phyloP scores from a whole-genome alignment of 192 early-diverging fungal species.

The Chytriomyces sp. region DNA sequence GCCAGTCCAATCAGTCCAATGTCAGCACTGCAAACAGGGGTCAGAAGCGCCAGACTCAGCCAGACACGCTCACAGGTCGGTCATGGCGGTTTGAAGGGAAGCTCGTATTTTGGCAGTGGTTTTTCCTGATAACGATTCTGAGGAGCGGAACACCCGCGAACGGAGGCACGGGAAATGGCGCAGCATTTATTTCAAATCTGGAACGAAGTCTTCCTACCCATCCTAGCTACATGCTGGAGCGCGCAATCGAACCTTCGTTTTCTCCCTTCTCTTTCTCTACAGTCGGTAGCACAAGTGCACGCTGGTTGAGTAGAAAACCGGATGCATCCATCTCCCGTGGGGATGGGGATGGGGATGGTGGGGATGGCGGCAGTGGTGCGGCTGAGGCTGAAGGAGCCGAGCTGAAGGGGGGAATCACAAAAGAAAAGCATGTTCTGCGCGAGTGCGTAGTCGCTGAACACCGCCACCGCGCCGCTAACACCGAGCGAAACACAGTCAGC shows the following conservation, averaged over 20 bases:
- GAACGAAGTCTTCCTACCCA: no score
- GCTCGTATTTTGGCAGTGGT: background rate
- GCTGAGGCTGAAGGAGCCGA: background rate
- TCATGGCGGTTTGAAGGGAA: background rate
- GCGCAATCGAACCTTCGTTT: no score
- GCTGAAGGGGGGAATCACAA: background rate
- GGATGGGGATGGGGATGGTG: background rate
- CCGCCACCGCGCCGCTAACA: background rate
- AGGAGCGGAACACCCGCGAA: no score
- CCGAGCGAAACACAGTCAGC: conserved; percentile 66
- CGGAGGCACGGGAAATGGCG: no score
- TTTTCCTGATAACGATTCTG: no score
- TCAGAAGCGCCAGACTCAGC: background rate
- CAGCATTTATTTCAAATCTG: no score
- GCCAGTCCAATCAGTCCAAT: conserved; percentile 99
- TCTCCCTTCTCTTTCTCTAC: no score
- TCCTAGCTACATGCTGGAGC: no score
- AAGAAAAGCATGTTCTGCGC: background rate
- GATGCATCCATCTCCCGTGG: background rate
- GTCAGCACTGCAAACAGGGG: conserved; percentile 68
- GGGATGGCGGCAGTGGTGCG: background rate
- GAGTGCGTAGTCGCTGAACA: background rate
- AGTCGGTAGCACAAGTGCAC: no score
- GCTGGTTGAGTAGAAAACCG: background rate
- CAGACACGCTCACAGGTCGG: background rate